These are phyloP conservation scores for Pachyrhizus erosus DNA, from an alignment of 306 rosid genomes.

Conservation along the genomic window DNA sequence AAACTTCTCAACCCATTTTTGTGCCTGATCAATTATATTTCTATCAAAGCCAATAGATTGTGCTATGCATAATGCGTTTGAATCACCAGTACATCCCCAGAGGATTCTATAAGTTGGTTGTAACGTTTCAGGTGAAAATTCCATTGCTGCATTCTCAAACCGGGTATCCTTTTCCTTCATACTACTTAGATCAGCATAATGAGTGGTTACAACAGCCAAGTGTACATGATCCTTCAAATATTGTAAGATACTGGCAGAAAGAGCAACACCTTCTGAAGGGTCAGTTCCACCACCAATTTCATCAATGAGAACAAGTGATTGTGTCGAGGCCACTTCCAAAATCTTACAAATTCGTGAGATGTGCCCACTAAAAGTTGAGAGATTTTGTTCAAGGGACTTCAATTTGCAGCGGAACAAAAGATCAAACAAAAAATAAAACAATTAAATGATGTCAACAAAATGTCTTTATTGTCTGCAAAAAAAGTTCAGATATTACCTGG, in stretches of 20 bases:
- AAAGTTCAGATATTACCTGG: conserved; percentile 71
- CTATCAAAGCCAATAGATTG: conserved; percentile 79
- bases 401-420: conserved; percentile 49
- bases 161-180: conserved; percentile 72
- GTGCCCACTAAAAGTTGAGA: conserved; percentile 98
- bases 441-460: conserved; percentile 33
- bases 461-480: conserved; percentile 36
- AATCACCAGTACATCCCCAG: conserved; percentile 92
- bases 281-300: conserved; percentile 98
- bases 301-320: conserved; percentile 90
- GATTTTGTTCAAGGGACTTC: conserved; percentile 97
- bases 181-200: conserved; percentile 83
- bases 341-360: conserved; percentile 74
- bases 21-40: conserved; percentile 64
- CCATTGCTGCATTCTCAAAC: conserved; percentile 96
- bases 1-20: conserved; percentile 74
- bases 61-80: conserved; percentile 91
- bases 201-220: conserved; percentile 93
- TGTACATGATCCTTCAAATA: conserved; percentile 74
- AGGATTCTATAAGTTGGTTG: conserved; percentile 85
- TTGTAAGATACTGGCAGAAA: conserved; percentile 86
- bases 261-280: conserved; percentile 99
- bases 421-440: conserved; percentile 60
- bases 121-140: conserved; percentile 75
- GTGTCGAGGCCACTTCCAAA: conserved; percentile 71